Conservation (phyloP, 2,329 filamentous ascomycete genomes). For the Tolypocladium tropicale region DNA sequence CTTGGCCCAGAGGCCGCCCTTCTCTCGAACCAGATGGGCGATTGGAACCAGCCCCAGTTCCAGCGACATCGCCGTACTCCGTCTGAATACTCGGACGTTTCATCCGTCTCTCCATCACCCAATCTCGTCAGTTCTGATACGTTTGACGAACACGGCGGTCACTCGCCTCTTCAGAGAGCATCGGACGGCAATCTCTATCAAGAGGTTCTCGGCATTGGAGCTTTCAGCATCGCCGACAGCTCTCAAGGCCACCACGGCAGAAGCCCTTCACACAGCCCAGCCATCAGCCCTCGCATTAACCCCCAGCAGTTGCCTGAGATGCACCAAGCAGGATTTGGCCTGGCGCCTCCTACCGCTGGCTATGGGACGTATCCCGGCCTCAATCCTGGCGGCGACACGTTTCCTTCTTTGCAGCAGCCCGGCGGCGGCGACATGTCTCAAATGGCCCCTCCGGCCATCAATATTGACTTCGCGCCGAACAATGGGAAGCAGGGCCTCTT, state of each 20-base stretch:
- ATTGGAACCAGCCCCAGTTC: conserved; percentile 53
- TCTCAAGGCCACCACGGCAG: conserved; percentile 61
- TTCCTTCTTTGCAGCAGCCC: conserved; percentile 39
- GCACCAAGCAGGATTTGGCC: conserved; percentile 33
- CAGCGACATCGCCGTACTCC: conserved; percentile 73
- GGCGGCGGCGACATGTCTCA: conserved; percentile 52
- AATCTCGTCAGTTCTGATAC: conserved; percentile 67
- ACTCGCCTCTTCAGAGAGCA: conserved; percentile 71
- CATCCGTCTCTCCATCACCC: conserved; percentile 74
- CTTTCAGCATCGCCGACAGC: conserved; percentile 70
- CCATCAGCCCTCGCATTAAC: conserved; percentile 52
- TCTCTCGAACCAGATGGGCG: conserved; percentile 38
- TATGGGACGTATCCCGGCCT: conserved; percentile 29
- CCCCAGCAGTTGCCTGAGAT: conserved; percentile 46
- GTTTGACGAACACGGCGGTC: conserved; percentile 62
- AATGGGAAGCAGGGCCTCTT: conserved; percentile 30
- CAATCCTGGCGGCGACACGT: conserved; percentile 34
- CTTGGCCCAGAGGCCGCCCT: conserved; percentile 47
- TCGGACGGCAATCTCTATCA: conserved; percentile 65
- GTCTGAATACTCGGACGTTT: conserved; percentile 90
- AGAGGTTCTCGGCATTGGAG: conserved; percentile 66
- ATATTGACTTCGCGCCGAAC: conserved; percentile 84
- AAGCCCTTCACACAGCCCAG: conserved; percentile 68
- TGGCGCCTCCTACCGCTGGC: conserved; percentile 28
- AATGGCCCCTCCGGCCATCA: conserved; percentile 90